Percentiles rank a stretch among this genome's conserved stretches.
phyloP scores from a whole-genome alignment of 116 monocot species.

The Thalassia testudinum region DNA sequence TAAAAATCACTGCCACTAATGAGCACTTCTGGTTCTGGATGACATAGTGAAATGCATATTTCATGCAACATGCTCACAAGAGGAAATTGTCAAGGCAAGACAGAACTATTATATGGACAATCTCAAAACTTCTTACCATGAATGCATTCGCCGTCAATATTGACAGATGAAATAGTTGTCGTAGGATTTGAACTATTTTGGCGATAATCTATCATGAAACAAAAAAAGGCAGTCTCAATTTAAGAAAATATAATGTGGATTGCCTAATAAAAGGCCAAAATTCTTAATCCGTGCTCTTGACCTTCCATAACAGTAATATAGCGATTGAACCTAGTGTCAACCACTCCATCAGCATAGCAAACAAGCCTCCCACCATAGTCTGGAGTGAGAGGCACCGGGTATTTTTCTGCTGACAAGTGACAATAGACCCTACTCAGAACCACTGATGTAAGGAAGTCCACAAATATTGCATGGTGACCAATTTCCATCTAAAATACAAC shows the following conservation, averaged over 20 bases:
- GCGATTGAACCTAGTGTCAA: constrained; percentile 52
- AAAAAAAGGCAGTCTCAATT: background rate
- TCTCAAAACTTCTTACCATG: constrained; percentile 32
- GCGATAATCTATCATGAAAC: constrained; percentile 32
- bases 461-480: background rate
- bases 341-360: constrained; percentile 80
- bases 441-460: background rate
- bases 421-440: background rate
- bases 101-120: too few species aligned
- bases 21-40: constrained; percentile 54
- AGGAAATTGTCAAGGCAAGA: too few species aligned
- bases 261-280: background rate
- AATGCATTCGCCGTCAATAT: constrained; percentile 17
- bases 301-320: constrained; percentile 95
- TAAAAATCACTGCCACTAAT: constrained; percentile 80
- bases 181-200: constrained; percentile 61
- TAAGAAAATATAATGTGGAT: background rate
- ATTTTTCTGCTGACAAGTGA: constrained; percentile 18
- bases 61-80: too few species aligned
- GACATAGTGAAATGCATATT: too few species aligned
- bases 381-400: constrained; percentile 55
- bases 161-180: constrained; percentile 49
- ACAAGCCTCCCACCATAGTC: constrained; percentile 74
- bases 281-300: too few species aligned
- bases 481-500: background rate